Conservation (phyloP, 352 stramenopile species). For the Pythium pyrilobum region DNA sequence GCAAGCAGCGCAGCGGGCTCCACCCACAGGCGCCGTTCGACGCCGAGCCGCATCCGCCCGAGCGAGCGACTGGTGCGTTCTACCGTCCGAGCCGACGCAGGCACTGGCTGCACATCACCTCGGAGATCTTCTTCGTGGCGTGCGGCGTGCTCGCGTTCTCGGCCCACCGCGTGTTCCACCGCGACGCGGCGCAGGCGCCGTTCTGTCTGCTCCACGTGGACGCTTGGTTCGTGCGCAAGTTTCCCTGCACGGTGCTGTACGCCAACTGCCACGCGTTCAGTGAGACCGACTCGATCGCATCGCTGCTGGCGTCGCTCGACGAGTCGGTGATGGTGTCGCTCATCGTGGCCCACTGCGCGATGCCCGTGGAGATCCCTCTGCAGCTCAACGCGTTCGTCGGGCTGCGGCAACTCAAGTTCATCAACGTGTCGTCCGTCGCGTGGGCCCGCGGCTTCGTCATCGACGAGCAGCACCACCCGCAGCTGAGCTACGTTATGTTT, state of each 20-base stretch:
- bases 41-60: too few relatives aligned
- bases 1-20: neutral
- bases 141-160: neutral
- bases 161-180: neutral
- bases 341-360: neutral
- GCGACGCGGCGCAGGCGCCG: neutral
- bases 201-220: conserved; percentile 1
- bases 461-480: neutral
- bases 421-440: neutral
- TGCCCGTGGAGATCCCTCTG: neutral
- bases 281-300: neutral
- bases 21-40: too few relatives aligned
- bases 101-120: neutral
- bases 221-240: conserved; percentile 15
- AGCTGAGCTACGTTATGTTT: conserved; percentile 4
- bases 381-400: neutral
- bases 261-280: neutral
- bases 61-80: too few relatives aligned
- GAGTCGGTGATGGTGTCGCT: neutral
- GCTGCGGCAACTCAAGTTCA: conserved; percentile 3
- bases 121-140: neutral
- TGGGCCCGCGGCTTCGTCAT: neutral
- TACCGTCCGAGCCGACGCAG: too few relatives aligned
- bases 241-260: conserved; percentile 6
- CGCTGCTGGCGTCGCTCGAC: neutral